Percentiles rank a stretch among this genome's conserved stretches.
Conservation (phyloP, 192 early-diverging fungal species). For the Haplosporangium gracile region DNA sequence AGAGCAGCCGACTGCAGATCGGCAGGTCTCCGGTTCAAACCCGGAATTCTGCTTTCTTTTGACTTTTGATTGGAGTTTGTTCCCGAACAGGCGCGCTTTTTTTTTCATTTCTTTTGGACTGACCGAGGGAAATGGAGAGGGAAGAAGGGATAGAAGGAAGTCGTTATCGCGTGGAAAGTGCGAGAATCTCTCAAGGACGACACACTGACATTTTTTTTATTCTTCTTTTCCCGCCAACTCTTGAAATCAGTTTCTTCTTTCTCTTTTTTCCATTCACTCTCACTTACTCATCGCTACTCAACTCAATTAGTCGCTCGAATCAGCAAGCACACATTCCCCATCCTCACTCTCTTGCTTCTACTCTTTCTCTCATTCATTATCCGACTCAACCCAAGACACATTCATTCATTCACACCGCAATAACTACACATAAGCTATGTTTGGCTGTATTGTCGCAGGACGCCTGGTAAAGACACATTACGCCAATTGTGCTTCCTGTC, state of each 20-base stretch:
- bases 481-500: background rate
- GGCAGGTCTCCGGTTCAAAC: constrained; percentile 75
- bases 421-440: constrained; percentile 67
- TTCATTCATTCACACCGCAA: background rate
- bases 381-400: background rate
- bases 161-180: constrained; percentile 7
- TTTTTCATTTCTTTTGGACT: constrained; percentile 2
- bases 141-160: too few species aligned
- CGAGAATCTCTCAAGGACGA: constrained; percentile 13
- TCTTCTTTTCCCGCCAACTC: background rate
- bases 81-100: too few species aligned
- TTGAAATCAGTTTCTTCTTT: background rate
- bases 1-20: constrained; percentile 79
- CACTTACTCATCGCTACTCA: background rate
- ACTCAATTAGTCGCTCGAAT: background rate
- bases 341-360: background rate
- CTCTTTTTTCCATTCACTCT: background rate
- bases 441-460: constrained; percentile 94
- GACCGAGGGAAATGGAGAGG: background rate
- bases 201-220: background rate
- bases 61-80: background rate
- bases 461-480: constrained; percentile 68
- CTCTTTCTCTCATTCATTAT: background rate
- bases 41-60: constrained; percentile 66
- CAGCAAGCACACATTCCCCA: background rate